These are phyloP conservation scores for Austroboletus niveus DNA, from an alignment of 1,284 basidiomycete genomes.

Conservation along the genomic window DNA sequence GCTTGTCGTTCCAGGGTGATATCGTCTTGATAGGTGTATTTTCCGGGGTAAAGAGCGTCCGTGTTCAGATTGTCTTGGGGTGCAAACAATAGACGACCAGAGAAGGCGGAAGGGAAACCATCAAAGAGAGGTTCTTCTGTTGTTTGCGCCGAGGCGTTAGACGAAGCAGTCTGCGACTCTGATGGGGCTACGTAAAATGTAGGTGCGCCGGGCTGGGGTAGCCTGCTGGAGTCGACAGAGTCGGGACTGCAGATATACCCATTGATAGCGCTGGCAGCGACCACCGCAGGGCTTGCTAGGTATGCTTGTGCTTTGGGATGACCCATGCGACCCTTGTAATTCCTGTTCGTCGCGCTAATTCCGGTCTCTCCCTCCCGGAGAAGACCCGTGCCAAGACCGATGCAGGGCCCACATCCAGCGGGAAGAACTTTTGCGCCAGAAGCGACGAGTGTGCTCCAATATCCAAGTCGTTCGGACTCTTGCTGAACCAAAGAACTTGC, in stretches of 20 bases:
- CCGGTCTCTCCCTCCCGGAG: slow-evolving; percentile 94
- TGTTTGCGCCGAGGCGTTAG: slow-evolving; percentile 27
- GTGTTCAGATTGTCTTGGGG: slow-evolving; percentile 99
- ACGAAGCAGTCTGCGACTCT: slow-evolving; percentile 25
- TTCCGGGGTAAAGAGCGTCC: slow-evolving; percentile 98
- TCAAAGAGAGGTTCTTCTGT: slow-evolving; percentile 63
- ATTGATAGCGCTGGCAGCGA: slow-evolving; percentile 91
- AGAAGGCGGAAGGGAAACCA: slow-evolving; percentile 83
- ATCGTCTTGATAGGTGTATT: slow-evolving; percentile 99
- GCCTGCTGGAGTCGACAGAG: slow-evolving; percentile 53
- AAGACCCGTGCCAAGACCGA: slow-evolving; percentile 91
- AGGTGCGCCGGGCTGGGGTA: slow-evolving; percentile 56
- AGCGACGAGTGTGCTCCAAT: slow-evolving; percentile 85
- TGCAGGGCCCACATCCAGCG: slow-evolving; percentile 97
- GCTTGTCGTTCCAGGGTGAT: slow-evolving; percentile 95
- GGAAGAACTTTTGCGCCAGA: slow-evolving; percentile 93
- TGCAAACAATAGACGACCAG: slow-evolving; percentile 85
- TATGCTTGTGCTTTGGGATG: slow-evolving; percentile 94
- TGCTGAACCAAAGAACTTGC: slow-evolving; percentile 90
- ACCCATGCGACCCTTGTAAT: slow-evolving; percentile 99
- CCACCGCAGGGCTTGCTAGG: slow-evolving; percentile 93
- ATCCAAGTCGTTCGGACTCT: slow-evolving; percentile 82
- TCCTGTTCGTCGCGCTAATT: slow-evolving; percentile 97
- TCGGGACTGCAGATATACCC: slow-evolving; percentile 90
- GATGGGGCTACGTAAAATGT: slow-evolving; percentile 56